Conservation (phyloP, 2,329 filamentous ascomycete species). For the Fusarium austroafricanum region DNA sequence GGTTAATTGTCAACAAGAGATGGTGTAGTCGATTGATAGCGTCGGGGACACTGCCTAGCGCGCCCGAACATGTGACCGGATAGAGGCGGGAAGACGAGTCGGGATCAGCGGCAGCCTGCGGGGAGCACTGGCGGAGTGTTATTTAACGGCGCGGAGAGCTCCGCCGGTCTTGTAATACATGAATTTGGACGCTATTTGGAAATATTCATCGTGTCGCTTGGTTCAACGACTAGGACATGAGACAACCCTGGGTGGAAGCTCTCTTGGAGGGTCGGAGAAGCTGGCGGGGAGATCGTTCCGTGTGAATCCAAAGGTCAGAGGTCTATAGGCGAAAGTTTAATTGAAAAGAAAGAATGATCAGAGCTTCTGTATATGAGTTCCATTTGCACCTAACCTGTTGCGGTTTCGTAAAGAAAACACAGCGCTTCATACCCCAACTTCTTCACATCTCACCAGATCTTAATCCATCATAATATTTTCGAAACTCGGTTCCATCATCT, state of each 20-base stretch:
- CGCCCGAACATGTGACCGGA: not conserved
- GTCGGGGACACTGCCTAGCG: not conserved
- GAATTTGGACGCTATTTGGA: not conserved
- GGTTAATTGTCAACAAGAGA: too few species aligned
- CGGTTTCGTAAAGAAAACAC: not conserved
- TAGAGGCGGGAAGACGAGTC: not conserved
- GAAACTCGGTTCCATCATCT: not conserved
- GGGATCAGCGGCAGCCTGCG: not conserved
- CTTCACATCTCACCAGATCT: not conserved
- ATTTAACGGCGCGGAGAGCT: not conserved
- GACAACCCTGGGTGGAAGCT: not conserved
- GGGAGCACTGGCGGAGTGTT: too few species aligned
- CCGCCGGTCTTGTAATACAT: not conserved
- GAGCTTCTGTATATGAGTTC: not conserved
- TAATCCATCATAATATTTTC: not conserved
- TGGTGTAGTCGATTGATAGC: too few species aligned
- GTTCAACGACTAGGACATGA: not conserved
- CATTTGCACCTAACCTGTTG: not conserved
- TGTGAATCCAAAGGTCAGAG: not conserved
- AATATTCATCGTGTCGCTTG: not conserved
- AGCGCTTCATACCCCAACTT: not conserved
- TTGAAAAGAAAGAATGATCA: not conserved
- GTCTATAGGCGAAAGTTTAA: not conserved
- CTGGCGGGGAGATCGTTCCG: conserved; percentile 1
- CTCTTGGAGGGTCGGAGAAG: not conserved